These are phyloP conservation scores for Candida stauntonica DNA, from an alignment of 805 yeast genomes.

Conservation along the genomic window DNA sequence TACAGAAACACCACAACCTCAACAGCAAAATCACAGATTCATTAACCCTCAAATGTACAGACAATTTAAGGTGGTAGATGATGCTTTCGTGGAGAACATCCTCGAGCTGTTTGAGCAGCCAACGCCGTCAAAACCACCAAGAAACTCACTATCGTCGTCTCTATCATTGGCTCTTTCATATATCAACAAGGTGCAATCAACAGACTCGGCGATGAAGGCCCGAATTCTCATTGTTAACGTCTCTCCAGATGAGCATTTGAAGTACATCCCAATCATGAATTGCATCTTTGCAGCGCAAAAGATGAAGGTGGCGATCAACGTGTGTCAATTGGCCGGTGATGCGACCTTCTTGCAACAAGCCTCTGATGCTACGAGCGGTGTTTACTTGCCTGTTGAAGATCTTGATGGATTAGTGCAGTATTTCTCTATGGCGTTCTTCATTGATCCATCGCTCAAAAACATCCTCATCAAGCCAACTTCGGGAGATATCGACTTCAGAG, in stretches of 20 bases:
- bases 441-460: conserved; percentile 80
- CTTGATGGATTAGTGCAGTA: conserved; percentile 82
- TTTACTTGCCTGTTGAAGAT: conserved; percentile 64
- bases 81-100: conserved; percentile 58
- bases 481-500: conserved; percentile 85
- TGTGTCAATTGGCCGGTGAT: conserved; percentile 69
- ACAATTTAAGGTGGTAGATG: conserved; percentile 78
- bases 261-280: conserved; percentile 92
- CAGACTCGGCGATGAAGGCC: conserved; percentile 50
- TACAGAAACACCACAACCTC: conserved; percentile 2
- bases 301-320: conserved; percentile 83
- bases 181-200: conserved; percentile 52
- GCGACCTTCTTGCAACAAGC: conserved; percentile 93
- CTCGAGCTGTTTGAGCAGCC: conserved; percentile 33
- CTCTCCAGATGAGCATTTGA: conserved; percentile 69
- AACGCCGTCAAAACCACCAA: conserved; percentile 31
- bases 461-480: conserved; percentile 77
- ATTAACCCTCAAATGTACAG: conserved; percentile 70
- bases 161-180: conserved; percentile 77
- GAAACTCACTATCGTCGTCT: conserved; percentile 67
- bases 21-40: conserved; percentile 18
- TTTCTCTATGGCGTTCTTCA: conserved; percentile 72
- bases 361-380: conserved; percentile 90
- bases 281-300: conserved; percentile 94
- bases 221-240: conserved; percentile 60